phyloP scores from a whole-genome alignment of 306 rosid genomes.

The Acacia crassicarpa region DNA sequence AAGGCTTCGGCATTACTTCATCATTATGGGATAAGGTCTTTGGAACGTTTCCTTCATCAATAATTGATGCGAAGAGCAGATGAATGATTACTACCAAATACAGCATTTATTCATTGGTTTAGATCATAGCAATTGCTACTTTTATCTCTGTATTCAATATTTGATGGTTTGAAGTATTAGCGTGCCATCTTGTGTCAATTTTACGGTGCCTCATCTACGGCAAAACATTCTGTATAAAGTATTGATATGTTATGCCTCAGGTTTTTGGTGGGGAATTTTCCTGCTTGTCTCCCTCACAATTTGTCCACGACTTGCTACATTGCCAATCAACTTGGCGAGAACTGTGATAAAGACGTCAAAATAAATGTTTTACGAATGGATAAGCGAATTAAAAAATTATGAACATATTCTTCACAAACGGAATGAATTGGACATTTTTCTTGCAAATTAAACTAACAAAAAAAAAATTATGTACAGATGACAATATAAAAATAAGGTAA shows the following conservation, averaged over 20 bases:
- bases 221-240: constrained; percentile 30
- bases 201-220: constrained; percentile 35
- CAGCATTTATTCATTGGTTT: constrained; percentile 37
- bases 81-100: constrained; percentile 36
- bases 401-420: too few species aligned
- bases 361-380: neutral
- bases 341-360: neutral
- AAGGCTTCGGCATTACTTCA: constrained; percentile 93
- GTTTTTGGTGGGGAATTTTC: constrained; percentile 26
- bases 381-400: too few species aligned
- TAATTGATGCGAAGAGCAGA: constrained; percentile 52
- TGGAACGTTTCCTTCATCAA: constrained; percentile 81
- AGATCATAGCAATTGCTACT: constrained; percentile 38
- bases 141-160: constrained; percentile 36
- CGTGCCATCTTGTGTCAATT: constrained; percentile 41
- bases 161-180: constrained; percentile 35
- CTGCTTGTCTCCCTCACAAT: constrained; percentile 26
- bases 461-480: too few species aligned
- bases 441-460: too few species aligned
- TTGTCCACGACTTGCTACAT: neutral
- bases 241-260: constrained; percentile 15
- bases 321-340: neutral
- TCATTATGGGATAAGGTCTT: constrained; percentile 83
- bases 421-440: too few species aligned
- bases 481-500: too few species aligned